A percentile compares a stretch with the other conserved stretches of the same genome.
Conservation (phyloP, 768 basidiomycete genomes). For the Suillus discolor region DNA sequence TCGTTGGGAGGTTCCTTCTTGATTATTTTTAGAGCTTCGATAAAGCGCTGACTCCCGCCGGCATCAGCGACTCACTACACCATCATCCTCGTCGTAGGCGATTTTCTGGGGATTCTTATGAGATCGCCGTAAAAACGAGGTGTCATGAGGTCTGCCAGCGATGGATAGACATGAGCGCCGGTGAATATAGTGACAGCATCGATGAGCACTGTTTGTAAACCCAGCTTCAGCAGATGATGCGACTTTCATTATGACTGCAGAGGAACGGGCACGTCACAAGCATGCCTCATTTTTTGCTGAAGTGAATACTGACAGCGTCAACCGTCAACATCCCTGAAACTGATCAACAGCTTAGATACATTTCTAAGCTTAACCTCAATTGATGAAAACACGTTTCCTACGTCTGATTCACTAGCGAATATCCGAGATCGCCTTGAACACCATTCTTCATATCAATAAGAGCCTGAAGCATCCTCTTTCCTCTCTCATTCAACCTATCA, state of each 20-base stretch:
- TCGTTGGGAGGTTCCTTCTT: too few relatives aligned
- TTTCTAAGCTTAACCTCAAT: background rate
- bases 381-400: background rate
- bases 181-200: background rate
- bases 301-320: background rate
- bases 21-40: background rate
- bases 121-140: background rate
- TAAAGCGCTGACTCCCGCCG: background rate
- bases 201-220: background rate
- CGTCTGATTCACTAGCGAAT: slow-evolving; percentile 36
- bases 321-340: background rate
- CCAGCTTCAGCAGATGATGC: background rate
- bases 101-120: background rate
- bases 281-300: background rate
- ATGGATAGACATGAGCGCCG: background rate
- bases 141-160: too few relatives aligned
- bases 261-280: background rate
- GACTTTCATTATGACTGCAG: background rate
- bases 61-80: background rate
- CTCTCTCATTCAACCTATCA: slow-evolving; percentile 44
- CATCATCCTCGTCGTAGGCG: background rate
- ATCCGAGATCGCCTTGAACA: slow-evolving; percentile 47
- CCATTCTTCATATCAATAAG: slow-evolving; percentile 54
- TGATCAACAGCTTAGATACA: background rate
- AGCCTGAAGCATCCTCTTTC: slow-evolving; percentile 60